These are phyloP conservation scores for Bryoglossum gracile DNA, from an alignment of 495 filamentous ascomycete species.

Conservation along the genomic window DNA sequence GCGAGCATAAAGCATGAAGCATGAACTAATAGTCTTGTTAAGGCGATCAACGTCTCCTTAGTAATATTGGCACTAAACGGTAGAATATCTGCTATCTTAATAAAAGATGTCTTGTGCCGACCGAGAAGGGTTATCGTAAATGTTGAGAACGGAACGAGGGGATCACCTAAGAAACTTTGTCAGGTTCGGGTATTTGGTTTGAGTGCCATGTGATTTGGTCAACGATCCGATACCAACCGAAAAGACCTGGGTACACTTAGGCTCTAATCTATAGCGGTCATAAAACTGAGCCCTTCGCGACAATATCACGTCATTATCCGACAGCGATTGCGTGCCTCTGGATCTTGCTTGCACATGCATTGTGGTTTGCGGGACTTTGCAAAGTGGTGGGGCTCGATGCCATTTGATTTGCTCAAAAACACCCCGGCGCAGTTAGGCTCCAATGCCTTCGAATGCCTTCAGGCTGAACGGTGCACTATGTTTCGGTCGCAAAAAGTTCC, in stretches of 20 bases:
- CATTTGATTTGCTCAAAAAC: background rate
- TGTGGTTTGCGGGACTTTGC: background rate
- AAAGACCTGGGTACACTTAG: too few relatives aligned
- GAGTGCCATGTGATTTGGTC: background rate
- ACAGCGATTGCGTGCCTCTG: too few relatives aligned
- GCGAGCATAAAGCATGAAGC: constrained; percentile 8
- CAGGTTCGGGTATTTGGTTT: background rate
- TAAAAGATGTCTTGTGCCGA: background rate
- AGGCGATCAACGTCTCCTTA: constrained; percentile 14
- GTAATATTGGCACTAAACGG: constrained; percentile 6
- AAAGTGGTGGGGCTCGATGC: constrained; percentile 2
- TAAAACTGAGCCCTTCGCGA: too few relatives aligned
- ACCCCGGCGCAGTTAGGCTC: background rate
- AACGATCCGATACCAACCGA: too few relatives aligned
- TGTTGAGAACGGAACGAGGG: background rate
- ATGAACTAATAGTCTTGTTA: constrained; percentile 12
- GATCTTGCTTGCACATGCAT: too few relatives aligned
- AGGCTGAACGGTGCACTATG: background rate
- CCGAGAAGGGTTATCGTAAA: background rate
- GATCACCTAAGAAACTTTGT: background rate
- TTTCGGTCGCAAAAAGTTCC: background rate
- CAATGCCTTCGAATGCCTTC: background rate
- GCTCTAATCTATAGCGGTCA: too few relatives aligned
- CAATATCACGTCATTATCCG: background rate
- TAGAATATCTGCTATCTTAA: constrained; percentile 8